A percentile compares a stretch with the other conserved stretches of the same genome.
Evolutionary conservation across 495 filamentous ascomycete species (phyloP).

Genomic region (Thermochaetoides thermophila): DNA sequence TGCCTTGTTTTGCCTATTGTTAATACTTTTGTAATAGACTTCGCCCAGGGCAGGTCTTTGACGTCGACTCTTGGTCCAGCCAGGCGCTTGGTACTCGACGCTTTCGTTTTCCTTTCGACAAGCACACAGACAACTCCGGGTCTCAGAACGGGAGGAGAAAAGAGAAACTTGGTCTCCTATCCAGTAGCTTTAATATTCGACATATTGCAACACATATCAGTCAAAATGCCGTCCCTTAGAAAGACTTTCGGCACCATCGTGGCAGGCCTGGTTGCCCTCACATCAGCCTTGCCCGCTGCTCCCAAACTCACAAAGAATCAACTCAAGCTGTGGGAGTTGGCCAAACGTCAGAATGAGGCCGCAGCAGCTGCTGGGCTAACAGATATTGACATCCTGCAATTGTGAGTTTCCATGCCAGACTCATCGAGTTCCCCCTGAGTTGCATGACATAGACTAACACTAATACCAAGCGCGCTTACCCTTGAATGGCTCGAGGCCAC

Average conservation of each 20-base stretch:
- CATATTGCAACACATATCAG: conserved; percentile 8
- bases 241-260: conserved; percentile 29
- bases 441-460: conserved; percentile 9
- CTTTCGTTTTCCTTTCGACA: conserved; percentile 10
- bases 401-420: conserved; percentile 32
- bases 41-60: conserved; percentile 11
- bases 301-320: conserved; percentile 30
- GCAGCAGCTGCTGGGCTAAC: conserved; percentile 36
- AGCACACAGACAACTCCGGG: conserved; percentile 1
- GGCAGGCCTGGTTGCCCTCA: conserved; percentile 30
- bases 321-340: conserved; percentile 27
- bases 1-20: conserved; percentile 16
- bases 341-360: conserved; percentile 38
- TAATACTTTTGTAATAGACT: conserved; percentile 27
- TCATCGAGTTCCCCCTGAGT: not conserved
- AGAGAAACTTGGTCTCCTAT: conserved; percentile 11
- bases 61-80: conserved; percentile 22
- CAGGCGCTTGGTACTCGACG: conserved; percentile 29
- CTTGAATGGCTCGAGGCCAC: conserved; percentile 47
- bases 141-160: conserved; percentile 8
- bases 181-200: conserved; percentile 13
- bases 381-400: conserved; percentile 57
- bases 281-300: conserved; percentile 28
- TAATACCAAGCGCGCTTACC: conserved; percentile 42
- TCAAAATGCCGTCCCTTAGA: conserved; percentile 31